Base-by-base conservation (phyloP, 2,329 filamentous ascomycete species). In the Neospermospora avenae region DNA sequence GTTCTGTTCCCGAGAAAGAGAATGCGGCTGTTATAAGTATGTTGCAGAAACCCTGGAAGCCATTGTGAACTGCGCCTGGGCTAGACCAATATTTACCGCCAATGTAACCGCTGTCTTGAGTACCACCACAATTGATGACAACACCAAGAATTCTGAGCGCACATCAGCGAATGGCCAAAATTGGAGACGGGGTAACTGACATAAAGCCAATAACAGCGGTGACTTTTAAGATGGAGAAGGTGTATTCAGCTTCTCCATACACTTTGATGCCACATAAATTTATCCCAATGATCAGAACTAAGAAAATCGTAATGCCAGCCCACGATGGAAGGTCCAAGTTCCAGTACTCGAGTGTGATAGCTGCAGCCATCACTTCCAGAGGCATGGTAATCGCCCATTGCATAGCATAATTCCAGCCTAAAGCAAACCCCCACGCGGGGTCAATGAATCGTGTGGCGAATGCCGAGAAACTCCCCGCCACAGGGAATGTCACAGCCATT, bases 381-480 rank as follows among this genome's bases (percentile, higher is more conserved):
- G 92, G 92, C 53, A 96, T 76, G 0, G 92, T 85, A 46, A 92
- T 82, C 1, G 96, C 81, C 91, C 92, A 96, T 75, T 95, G 89
- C 64, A 96, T 73, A 3, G 90, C 90, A 74, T 96, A 96, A 81
- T 96, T 96, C 91, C 91, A 96, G 13, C 91, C 92, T 87, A 95
- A 93, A 48, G 92, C 90, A 70, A 96, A 96, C 0, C 92, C 93
- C 91, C 91, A 96, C 0, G 93, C 93, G 0, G 93, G 93, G 70
- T 98, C 93, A n/a, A 97, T 77, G 70, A 97, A 97, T 16, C 93
- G 85, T 22, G 92, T 96, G 13, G 92, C 93, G 77, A 93, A 97
- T 7, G 91, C 87, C 2, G 91, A 90, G 72, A 97, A 98, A 4
- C 91, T 96, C 59, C 93, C 93, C n/a, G 93, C 90, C n/a, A 97